Evolutionary conservation across 768 basidiomycete genomes (phyloP), one percentile per base, ranked within the genome.

Genomic region (Pisolithus tinctorius): DNA sequence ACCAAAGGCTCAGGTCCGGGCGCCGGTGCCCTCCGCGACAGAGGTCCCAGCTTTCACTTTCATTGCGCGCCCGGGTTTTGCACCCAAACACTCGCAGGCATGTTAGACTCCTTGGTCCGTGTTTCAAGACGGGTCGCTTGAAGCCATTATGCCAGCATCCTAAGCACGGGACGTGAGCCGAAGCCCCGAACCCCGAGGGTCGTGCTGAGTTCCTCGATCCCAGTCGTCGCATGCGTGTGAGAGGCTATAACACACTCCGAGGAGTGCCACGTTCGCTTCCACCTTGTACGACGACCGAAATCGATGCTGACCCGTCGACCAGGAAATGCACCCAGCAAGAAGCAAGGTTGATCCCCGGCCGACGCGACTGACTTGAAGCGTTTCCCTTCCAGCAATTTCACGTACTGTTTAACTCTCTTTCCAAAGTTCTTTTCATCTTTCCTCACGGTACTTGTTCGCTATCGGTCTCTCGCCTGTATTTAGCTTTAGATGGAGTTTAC

Each of bases 91-190:
- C 83, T 85, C 79, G 82, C 82, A 79, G 71, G 79, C 77, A 82
- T 81, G 84, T 83, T 85, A 81, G 82, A 84, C 83, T 86, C 82
- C 83, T 86, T 84, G 81, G 83, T 84, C 83, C 81, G 79, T 83
- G 82, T 84, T 83, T 83, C 83, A 84, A 83, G 82, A 84, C 81
- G 80, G 82, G 80, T 81, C 79, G 79, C 74, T 83, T 79, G 82
- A 82, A 79, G 80, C 81, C 80, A 83, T 83, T 82, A 79, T 73
- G 80, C 77, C 82, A 82, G 75, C 80, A 82, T 82, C 80, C 80
- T 80, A 79, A 79, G 77, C 78, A 77, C 74, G 75, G 61, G 20
- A 20, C 20, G 20, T 20, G 20, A 20, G 20, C 20, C 20, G 20
- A 20, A 20, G 20, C 20, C 20, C 20, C 20, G 20, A 20, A 20